Base-by-base conservation (phyloP, 2,329 filamentous ascomycete species). In the Cladosporium sp. region DNA sequence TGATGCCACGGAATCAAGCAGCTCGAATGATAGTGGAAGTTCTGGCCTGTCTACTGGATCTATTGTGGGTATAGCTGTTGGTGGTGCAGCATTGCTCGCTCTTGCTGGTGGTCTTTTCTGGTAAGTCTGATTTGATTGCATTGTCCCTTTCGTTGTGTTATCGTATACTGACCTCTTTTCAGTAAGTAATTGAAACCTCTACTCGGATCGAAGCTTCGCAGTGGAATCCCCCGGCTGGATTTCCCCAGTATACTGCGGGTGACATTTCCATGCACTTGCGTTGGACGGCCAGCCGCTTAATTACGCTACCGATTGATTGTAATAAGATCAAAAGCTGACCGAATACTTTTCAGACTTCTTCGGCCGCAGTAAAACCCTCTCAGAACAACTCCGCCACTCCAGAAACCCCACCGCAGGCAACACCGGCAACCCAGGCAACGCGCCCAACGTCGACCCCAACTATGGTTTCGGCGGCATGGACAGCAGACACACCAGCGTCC, bases 81-180 rank as follows among this genome's bases (percentile, higher is more conserved):
- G 88, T 52, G 88, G 84, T 0, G 80, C 88, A 4, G 78, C 89
- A 28, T 76, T 92, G 51, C 82, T 93, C 4, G 80, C 87, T 10
- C 81, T 84, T 52, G 77, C 87, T 59, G 89, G 85, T 2, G 78
- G 88, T 0, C 80, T 89, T 4, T 82, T 89, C 71, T 93, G 89
- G 61, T 64, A 47, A 28, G 61, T 57, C 14, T 15, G 15, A 38
- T 57, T 15, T 15, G 15, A 38, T 32, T 30, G 30, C 4, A 8
- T 21, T 10, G 10, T 15, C 30, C 2, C 28, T 2, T 4, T 21
- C 3, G n/a, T 32, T 34, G 10, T 34, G 28, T 21, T 34, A 0
- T 11, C 3, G 26, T 30, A 26, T 64, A 26, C 61, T 64, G 24
- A 64, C 61, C 3, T 21, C 4, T 32, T 32, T 12, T 26, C 38